Percentiles rank a stretch among this genome's conserved stretches.
Conservation (phyloP, 768 basidiomycete species). For the Boletus rubescentipes region DNA sequence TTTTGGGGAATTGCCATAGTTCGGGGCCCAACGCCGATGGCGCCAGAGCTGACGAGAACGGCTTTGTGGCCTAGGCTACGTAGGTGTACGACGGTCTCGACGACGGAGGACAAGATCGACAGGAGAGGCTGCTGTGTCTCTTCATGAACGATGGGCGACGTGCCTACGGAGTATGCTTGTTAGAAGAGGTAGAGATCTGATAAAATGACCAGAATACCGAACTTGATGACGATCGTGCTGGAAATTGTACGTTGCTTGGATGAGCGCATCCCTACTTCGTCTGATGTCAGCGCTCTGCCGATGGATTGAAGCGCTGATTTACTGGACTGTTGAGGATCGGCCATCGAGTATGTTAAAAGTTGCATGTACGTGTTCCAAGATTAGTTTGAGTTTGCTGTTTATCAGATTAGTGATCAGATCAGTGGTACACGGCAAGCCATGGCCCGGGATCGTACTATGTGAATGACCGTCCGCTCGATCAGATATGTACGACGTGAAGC, state of each 20-base stretch:
- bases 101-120: conserved; percentile 86
- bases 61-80: conserved; percentile 86
- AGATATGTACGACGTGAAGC: too few relatives aligned
- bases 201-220: conserved; percentile 49
- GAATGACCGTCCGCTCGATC: too few relatives aligned
- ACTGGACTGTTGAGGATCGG: conserved; percentile 10
- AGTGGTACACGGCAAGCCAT: too few relatives aligned
- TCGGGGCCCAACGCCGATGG: conserved; percentile 94
- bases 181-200: conserved; percentile 1
- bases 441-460: too few relatives aligned
- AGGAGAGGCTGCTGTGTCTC: conserved; percentile 89
- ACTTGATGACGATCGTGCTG: conserved; percentile 82
- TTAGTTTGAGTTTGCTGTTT: too few relatives aligned
- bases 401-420: too few relatives aligned
- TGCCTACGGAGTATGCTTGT: conserved; percentile 45
- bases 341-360: conserved; percentile 1
- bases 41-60: conserved; percentile 93
- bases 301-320: conserved; percentile 2
- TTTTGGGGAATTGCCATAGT: conserved; percentile 85
- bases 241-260: conserved; percentile 32
- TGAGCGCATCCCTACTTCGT: conserved; percentile 16
- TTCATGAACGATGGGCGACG: conserved; percentile 96
- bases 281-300: background rate
- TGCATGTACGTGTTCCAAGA: background rate
- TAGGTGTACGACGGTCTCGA: conserved; percentile 84